phyloP scores from a whole-genome alignment of 352 stramenopile species.

The Blastocystis sp. region DNA sequence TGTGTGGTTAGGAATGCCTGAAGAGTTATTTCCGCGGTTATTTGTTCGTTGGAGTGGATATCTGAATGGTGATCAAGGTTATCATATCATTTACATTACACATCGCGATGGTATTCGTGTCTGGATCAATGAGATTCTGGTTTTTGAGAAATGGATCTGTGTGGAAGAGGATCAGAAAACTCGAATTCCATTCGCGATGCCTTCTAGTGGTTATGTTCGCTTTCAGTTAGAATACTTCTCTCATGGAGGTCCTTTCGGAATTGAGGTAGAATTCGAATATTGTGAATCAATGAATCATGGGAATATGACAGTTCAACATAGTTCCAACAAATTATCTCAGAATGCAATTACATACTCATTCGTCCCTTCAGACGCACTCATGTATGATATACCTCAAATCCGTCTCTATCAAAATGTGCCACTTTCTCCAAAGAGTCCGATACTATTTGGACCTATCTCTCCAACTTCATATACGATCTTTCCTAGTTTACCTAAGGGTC shows the following conservation, averaged over 20 bases:
- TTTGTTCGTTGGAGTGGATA: not conserved
- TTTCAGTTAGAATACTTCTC: conserved; percentile 11
- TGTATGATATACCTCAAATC: not conserved
- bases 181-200: too few relatives aligned
- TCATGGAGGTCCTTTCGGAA: not conserved
- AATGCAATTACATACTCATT: too few relatives aligned
- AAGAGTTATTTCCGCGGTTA: not conserved
- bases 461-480: not conserved
- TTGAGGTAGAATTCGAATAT: not conserved
- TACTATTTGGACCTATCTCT: not conserved
- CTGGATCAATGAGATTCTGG: not conserved
- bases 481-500: not conserved
- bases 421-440: not conserved
- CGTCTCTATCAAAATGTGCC: not conserved
- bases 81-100: not conserved
- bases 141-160: not conserved
- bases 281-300: too few relatives aligned
- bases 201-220: not conserved
- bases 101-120: not conserved
- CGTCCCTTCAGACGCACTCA: not conserved
- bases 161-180: not conserved
- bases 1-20: not conserved
- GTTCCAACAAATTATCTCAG: too few relatives aligned
- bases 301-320: too few relatives aligned
- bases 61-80: not conserved